Evolutionary conservation across 495 filamentous ascomycete genomes (phyloP), one percentile per base, ranked within the genome.

Genomic region (Xylaria castorea): DNA sequence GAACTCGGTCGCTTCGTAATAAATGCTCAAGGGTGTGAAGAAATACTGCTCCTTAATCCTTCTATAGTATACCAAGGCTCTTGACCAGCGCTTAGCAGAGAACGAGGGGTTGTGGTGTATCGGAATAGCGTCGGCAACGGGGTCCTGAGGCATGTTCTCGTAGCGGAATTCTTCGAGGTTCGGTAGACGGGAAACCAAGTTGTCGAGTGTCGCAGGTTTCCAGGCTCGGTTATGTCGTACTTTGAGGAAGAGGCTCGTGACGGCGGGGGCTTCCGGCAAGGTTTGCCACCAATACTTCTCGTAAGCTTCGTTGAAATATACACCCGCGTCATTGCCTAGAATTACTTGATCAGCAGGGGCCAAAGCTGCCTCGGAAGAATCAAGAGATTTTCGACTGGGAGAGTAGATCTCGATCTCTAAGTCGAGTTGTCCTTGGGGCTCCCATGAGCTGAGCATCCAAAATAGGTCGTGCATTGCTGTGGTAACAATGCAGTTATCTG

Each of bases 351-450:
- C 58, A 60, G 53, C 46, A 38, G 46, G 46, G 18, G 32, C 69
- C 76, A 73, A 68, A 76, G 68, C 62, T 69, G 71, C 76, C 76
- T 70, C 65, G 60, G 65, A 70, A 78, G 66, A 70, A 74, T 67
- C 51, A 55, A 16, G 51, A 55, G 51, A 55, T 30, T 55, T 30
- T 55, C n/a, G 51, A 55, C 75, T 76, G 61, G 75, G 73, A 57
- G 77, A 73, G 68, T 80, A 73, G 58, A 79, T 71, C 70, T 75
- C 76, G 74, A 80, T 77, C 70, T 80, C 78, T 53, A 80, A 70
- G 48, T 76, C 51, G 69, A 79, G 76, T 65, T 73, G 66, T 70
- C 66, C 73, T 57, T 75, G 63, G 72, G 72, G 75, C 71, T 77
- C 75, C 78, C 78, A 80, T 72, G 61, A 60, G 71, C 78, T 76